Evolutionary conservation across 371 early-diverging fungal species (phyloP).

Genomic region (Apophysomyces variabilis): DNA sequence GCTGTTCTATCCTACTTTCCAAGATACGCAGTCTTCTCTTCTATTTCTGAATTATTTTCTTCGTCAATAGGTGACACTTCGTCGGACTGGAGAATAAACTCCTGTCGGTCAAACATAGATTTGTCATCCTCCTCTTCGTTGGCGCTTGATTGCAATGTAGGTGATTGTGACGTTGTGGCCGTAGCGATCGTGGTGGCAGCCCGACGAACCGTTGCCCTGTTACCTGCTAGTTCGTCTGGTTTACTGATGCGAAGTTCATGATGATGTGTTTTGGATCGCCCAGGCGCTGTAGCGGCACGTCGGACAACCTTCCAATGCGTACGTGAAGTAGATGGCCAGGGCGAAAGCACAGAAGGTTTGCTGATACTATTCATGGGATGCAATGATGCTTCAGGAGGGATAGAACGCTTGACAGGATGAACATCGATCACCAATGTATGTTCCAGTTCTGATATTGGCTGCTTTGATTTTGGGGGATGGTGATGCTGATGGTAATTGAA

Average conservation of each 20-base stretch:
- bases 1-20: no score
- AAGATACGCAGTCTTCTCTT: not conserved
- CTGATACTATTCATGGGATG: not conserved
- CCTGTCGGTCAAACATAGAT: slow-evolving; percentile 40
- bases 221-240: slow-evolving; percentile 20
- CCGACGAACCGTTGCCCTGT: slow-evolving; percentile 15
- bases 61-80: slow-evolving; percentile 15
- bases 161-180: slow-evolving; percentile 9
- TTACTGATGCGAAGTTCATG: slow-evolving; percentile 18
- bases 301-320: slow-evolving; percentile 18
- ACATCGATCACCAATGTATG: not conserved
- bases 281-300: slow-evolving; percentile 22
- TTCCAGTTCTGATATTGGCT: not conserved
- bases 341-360: slow-evolving; percentile 6
- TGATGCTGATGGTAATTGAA: slow-evolving; percentile 29
- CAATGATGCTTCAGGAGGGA: not conserved
- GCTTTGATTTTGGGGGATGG: not conserved
- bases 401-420: not conserved
- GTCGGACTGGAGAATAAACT: slow-evolving; percentile 34
- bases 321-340: slow-evolving; percentile 17
- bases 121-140: slow-evolving; percentile 11
- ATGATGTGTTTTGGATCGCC: slow-evolving; percentile 7
- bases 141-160: not conserved
- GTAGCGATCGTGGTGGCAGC: slow-evolving; percentile 20
- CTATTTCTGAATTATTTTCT: not conserved